Percentiles rank a stretch among this genome's conserved stretches.
Conservation (phyloP, 1,284 basidiomycete genomes). For the Puccinia hordei region DNA sequence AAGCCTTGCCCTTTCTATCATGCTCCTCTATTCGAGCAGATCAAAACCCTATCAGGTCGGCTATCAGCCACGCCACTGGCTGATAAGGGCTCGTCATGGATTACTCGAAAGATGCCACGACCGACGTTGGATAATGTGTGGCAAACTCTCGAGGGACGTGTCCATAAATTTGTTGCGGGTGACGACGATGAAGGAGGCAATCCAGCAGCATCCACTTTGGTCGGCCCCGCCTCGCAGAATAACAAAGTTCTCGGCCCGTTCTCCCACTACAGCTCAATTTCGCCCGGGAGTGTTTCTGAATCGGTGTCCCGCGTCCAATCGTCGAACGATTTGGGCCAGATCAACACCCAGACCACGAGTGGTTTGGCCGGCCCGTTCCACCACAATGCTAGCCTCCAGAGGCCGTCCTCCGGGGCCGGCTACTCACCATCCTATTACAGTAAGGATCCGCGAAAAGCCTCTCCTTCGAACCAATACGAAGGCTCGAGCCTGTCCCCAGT, state of each 20-base stretch:
- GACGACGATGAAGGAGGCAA: constrained; percentile 63
- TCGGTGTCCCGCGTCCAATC: constrained; percentile 59
- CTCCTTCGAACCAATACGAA: constrained; percentile 36
- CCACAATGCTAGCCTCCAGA: constrained; percentile 34
- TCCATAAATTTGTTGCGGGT: constrained; percentile 95
- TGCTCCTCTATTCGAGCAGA: constrained; percentile 71
- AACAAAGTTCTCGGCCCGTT: constrained; percentile 73
- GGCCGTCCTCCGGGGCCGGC: constrained; percentile 44
- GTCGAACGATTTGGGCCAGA: constrained; percentile 54
- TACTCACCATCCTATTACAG: constrained; percentile 34
- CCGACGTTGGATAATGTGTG: constrained; percentile 90
- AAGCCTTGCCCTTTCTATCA: constrained; percentile 72
- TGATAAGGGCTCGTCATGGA: constrained; percentile 68
- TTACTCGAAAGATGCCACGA: constrained; percentile 67
- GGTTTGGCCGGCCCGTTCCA: constrained; percentile 38
- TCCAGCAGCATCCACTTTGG: constrained; percentile 59
- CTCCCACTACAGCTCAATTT: constrained; percentile 89
- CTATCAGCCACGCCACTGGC: constrained; percentile 73
- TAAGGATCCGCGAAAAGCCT: constrained; percentile 19
- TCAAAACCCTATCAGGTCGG: constrained; percentile 79
- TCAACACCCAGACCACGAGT: constrained; percentile 25
- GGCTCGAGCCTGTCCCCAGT: constrained; percentile 49
- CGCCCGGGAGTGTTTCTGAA: constrained; percentile 65
- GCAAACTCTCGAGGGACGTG: constrained; percentile 87
- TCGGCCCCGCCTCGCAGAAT: constrained; percentile 56